These are phyloP conservation scores for Sclerotinia spermophila DNA, from an alignment of 2,329 filamentous ascomycete genomes.

Conservation along the genomic window DNA sequence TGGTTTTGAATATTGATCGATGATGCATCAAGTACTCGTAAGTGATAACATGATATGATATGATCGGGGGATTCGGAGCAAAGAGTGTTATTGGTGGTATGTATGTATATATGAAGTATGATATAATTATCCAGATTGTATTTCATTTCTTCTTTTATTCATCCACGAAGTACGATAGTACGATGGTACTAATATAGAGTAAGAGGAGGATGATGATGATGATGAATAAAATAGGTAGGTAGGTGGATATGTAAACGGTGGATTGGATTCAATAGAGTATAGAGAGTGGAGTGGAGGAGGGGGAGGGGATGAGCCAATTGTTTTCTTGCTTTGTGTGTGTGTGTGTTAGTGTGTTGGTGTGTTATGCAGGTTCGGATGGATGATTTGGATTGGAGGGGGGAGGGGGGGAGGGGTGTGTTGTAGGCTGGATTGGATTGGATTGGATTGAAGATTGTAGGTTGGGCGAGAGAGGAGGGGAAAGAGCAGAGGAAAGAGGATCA, in stretches of 20 bases:
- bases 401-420: background rate
- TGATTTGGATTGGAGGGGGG: background rate
- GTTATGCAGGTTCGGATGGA: background rate
- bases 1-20: background rate
- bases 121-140: too few species aligned
- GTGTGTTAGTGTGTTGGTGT: background rate
- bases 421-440: background rate
- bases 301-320: background rate
- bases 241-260: too few species aligned
- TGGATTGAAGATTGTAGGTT: background rate
- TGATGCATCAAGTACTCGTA: too few species aligned
- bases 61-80: background rate
- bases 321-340: background rate
- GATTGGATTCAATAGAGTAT: too few species aligned
- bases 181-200: too few species aligned
- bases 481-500: background rate
- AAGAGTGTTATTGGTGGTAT: background rate
- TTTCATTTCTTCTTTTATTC: too few species aligned
- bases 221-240: too few species aligned
- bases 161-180: background rate
- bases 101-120: too few species aligned
- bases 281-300: too few species aligned
- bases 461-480: too few species aligned
- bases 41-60: background rate
- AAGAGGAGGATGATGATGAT: background rate